Evolutionary conservation across 768 basidiomycete species (phyloP).

Genomic region (Daedalea quercina): DNA sequence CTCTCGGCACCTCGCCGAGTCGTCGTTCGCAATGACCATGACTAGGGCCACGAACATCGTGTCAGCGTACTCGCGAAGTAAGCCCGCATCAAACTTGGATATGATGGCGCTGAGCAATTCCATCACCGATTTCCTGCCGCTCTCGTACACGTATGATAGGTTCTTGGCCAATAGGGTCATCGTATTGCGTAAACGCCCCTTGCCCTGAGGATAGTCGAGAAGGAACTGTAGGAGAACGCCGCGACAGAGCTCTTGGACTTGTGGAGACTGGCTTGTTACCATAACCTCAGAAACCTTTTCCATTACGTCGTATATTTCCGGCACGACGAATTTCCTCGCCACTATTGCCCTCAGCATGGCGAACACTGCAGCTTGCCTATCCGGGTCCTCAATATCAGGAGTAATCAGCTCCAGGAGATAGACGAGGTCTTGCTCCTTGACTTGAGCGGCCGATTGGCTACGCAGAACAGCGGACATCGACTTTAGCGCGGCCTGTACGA

Average conservation of each 20-base stretch:
- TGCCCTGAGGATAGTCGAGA: conserved; percentile 95
- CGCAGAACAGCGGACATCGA: conserved; percentile 84
- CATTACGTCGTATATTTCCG: conserved; percentile 97
- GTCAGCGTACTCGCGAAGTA: conserved; percentile 78
- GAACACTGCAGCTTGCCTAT: conserved; percentile 82
- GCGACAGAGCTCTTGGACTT: conserved; percentile 89
- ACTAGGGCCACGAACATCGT: conserved; percentile 88
- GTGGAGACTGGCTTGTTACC: conserved; percentile 87
- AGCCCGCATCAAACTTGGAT: conserved; percentile 69
- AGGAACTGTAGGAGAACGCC: conserved; percentile 88
- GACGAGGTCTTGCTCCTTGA: conserved; percentile 86
- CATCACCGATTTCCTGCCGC: conserved; percentile 89
- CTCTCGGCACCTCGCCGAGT: conserved; percentile 81
- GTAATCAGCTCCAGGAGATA: conserved; percentile 80
- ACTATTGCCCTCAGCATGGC: conserved; percentile 87
- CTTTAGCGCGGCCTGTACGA: conserved; percentile 83
- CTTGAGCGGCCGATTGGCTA: conserved; percentile 72
- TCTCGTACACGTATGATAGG: conserved; percentile 83
- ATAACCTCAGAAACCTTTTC: conserved; percentile 85
- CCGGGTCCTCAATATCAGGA: conserved; percentile 88
- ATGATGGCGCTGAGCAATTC: conserved; percentile 84
- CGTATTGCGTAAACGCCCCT: conserved; percentile 78
- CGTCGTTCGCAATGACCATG: conserved; percentile 92
- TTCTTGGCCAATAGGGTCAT: conserved; percentile 93
- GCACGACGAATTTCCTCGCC: conserved; percentile 84